These are phyloP conservation scores for Candida lessepsii DNA, from an alignment of 805 yeast genomes.

Conservation along the genomic window DNA sequence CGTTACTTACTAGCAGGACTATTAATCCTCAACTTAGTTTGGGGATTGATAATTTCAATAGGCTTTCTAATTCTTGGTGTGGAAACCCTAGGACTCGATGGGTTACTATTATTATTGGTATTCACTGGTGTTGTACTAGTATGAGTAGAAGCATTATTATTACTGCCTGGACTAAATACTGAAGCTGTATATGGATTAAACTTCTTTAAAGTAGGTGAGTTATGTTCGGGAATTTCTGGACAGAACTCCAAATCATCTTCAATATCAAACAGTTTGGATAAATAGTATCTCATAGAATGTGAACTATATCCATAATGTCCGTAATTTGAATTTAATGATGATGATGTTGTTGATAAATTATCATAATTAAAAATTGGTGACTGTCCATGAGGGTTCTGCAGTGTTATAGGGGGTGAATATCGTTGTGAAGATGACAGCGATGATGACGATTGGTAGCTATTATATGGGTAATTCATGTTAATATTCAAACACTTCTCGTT, in stretches of 20 bases:
- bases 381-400: constrained; percentile 15
- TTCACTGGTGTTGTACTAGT: constrained; percentile 12
- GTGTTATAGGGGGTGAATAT: constrained; percentile 16
- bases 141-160: constrained; percentile 1
- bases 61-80: constrained; percentile 62
- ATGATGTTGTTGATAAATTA: constrained; percentile 13
- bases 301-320: constrained; percentile 22
- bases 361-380: constrained; percentile 32
- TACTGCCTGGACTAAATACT: constrained; percentile 51
- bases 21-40: constrained; percentile 53
- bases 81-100: constrained; percentile 42
- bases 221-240: constrained; percentile 51
- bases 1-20: constrained; percentile 42
- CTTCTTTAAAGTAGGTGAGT: constrained; percentile 42
- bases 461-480: constrained; percentile 28
- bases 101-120: constrained; percentile 7
- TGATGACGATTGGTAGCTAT: constrained; percentile 27
- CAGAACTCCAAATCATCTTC: constrained; percentile 68
- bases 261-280: constrained; percentile 57
- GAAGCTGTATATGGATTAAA: constrained; percentile 70
- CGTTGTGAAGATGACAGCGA: constrained; percentile 18
- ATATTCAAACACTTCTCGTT: not conserved
- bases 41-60: constrained; percentile 62
- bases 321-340: constrained; percentile 23
- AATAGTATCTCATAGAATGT: constrained; percentile 53